These are phyloP conservation scores for Aspergillus floridensis DNA, from an alignment of 2,329 filamentous ascomycete genomes.

Conservation along the genomic window DNA sequence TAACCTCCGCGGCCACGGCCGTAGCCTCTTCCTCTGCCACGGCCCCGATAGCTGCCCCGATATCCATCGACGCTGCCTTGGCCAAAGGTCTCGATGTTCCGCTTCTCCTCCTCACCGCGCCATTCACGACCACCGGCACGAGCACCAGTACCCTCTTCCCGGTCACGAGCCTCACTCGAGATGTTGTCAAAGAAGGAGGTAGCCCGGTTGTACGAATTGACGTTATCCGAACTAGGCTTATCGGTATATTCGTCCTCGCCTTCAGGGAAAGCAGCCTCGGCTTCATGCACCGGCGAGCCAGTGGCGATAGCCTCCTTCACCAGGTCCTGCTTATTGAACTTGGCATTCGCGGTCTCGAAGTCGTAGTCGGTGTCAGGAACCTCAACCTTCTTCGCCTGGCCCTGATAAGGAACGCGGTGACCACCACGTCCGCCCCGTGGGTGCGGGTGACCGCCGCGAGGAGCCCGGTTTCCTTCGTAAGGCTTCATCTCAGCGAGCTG, in stretches of 20 bases:
- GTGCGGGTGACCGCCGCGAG: conserved; percentile 38
- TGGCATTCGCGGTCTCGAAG: conserved; percentile 80
- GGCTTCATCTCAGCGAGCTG: conserved; percentile 48
- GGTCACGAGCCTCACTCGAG: conserved; percentile 86
- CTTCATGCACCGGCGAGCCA: conserved; percentile 62
- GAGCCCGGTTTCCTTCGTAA: conserved; percentile 36
- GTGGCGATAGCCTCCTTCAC: conserved; percentile 83
- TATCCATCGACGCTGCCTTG: conserved; percentile 92
- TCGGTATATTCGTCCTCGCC: conserved; percentile 39
- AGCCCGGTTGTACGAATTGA: conserved; percentile 75
- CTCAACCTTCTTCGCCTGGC: conserved; percentile 67
- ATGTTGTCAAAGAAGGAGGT: conserved; percentile 98
- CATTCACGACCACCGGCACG: conserved; percentile 80
- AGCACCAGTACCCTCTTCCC: conserved; percentile 66
- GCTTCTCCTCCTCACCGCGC: conserved; percentile 87
- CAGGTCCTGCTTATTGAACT: conserved; percentile 83
- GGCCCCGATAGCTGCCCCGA: conserved; percentile 73
- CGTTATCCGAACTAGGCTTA: conserved; percentile 30
- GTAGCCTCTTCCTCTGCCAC: conserved; percentile 50
- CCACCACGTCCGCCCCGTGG: conserved; percentile 49
- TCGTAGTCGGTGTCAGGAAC: conserved; percentile 91
- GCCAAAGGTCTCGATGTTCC: conserved; percentile 97
- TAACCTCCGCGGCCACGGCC: conserved; percentile 52
- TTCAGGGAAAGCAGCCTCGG: conserved; percentile 49
- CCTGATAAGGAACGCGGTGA: conserved; percentile 43